These are phyloP conservation scores for Lentinula sp. DNA, from an alignment of 768 basidiomycete genomes.

Conservation along the genomic window DNA sequence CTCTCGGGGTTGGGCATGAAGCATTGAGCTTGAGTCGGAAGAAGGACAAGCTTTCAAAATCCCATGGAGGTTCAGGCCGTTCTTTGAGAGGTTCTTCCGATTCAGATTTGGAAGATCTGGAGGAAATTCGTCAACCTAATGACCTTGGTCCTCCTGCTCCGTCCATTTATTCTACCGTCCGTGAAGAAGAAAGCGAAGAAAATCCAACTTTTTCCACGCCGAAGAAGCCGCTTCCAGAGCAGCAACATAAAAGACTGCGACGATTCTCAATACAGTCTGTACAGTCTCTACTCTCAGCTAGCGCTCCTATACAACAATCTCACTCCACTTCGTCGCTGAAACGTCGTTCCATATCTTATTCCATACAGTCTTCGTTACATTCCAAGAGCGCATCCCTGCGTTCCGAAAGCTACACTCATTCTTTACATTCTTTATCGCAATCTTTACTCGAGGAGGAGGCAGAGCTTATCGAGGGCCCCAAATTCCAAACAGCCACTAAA, in stretches of 20 bases:
- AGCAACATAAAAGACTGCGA: not conserved
- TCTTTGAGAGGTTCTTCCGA: not conserved
- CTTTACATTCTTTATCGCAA: not conserved
- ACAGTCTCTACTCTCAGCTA: not conserved
- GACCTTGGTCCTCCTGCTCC: constrained; percentile 1
- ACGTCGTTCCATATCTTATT: not conserved
- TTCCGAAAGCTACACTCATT: not conserved
- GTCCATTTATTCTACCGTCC: not conserved
- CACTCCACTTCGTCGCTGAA: not conserved
- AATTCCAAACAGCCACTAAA: not conserved
- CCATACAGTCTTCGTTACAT: not conserved
- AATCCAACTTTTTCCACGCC: not conserved
- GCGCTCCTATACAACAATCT: not conserved
- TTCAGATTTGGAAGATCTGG: not conserved
- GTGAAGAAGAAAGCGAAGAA: not conserved
- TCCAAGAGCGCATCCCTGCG: not conserved
- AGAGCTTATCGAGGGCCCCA: not conserved
- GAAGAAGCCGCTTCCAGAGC: not conserved
- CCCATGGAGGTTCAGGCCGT: not conserved
- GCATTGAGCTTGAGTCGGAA: not conserved
- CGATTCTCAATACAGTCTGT: not conserved
- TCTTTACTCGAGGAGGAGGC: constrained; percentile 3
- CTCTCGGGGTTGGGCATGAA: not conserved
- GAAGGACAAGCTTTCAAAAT: not conserved
- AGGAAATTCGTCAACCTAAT: not conserved